These are phyloP conservation scores for Cadophora gregata DNA, from an alignment of 2,329 filamentous ascomycete species.

Conservation along the genomic window DNA sequence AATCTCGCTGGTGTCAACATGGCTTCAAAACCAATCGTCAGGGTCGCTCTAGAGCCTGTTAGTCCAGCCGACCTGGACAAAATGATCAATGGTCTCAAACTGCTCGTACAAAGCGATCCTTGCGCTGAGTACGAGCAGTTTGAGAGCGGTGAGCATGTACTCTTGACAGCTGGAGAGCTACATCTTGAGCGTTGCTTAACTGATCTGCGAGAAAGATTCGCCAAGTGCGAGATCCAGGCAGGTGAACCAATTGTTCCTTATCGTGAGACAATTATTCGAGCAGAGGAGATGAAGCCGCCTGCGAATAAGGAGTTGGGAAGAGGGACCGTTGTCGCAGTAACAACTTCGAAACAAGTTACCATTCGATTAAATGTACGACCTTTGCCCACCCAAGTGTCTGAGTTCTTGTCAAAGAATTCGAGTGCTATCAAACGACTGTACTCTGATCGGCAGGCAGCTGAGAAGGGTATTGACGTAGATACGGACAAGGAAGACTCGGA, in stretches of 20 bases:
- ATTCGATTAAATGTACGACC: constrained; percentile 80
- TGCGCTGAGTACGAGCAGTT: constrained; percentile 96
- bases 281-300: constrained; percentile 89
- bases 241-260: constrained; percentile 96
- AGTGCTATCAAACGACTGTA: constrained; percentile 81
- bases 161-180: constrained; percentile 90
- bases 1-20: constrained; percentile 88
- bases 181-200: constrained; percentile 94
- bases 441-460: constrained; percentile 66
- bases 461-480: constrained; percentile 42
- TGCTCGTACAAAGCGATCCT: constrained; percentile 93
- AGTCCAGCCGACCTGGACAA: constrained; percentile 91
- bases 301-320: constrained; percentile 85
- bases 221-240: constrained; percentile 91
- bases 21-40: constrained; percentile 87
- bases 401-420: constrained; percentile 83
- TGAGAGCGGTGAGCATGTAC: constrained; percentile 90
- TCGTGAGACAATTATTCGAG: constrained; percentile 86
- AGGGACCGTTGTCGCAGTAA: constrained; percentile 76
- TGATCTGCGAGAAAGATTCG: constrained; percentile 90
- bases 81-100: constrained; percentile 86
- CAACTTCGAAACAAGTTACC: constrained; percentile 84
- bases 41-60: constrained; percentile 91
- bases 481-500: constrained; percentile 36
- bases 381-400: constrained; percentile 77